These are phyloP conservation scores for Fagus sylvatica DNA, from an alignment of 306 rosid genomes.

Conservation along the genomic window DNA sequence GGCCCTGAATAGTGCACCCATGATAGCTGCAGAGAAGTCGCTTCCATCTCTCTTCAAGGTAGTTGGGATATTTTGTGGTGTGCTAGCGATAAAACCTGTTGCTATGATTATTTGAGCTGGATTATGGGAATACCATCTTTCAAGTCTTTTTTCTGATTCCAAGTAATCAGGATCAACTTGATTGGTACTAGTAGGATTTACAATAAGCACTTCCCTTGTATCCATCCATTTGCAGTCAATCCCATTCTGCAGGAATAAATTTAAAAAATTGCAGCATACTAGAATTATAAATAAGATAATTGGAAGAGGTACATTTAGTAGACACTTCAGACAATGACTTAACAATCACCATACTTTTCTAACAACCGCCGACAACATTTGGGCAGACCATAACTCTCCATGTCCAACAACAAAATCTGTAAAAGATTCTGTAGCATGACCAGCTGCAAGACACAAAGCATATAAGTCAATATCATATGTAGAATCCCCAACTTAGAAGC, in stretches of 20 bases:
- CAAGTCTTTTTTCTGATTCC: constrained; percentile 72
- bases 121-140: constrained; percentile 71
- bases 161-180: constrained; percentile 94
- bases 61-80: constrained; percentile 83
- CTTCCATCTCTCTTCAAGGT: constrained; percentile 99
- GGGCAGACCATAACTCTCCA: constrained; percentile 99
- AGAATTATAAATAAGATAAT: constrained; percentile 21
- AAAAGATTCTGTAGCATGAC: constrained; percentile 97
- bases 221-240: constrained; percentile 95
- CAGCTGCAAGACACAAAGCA: constrained; percentile 67
- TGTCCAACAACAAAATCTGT: constrained; percentile 96
- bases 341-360: constrained; percentile 61
- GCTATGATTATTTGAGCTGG: constrained; percentile 75
- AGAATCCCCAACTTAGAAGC: constrained; percentile 14
- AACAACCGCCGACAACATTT: constrained; percentile 69
- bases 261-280: constrained; percentile 6
- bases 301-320: constrained; percentile 4
- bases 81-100: constrained; percentile 98
- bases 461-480: constrained; percentile 28
- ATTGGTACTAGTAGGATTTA: constrained; percentile 77
- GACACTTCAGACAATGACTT: constrained; percentile 9
- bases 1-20: constrained; percentile 83
- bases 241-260: constrained; percentile 59
- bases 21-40: constrained; percentile 96
- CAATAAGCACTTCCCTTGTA: constrained; percentile 95